Evolutionary conservation across 108 stramenopile species (phyloP).

Genomic region (Skeletonema grethae): DNA sequence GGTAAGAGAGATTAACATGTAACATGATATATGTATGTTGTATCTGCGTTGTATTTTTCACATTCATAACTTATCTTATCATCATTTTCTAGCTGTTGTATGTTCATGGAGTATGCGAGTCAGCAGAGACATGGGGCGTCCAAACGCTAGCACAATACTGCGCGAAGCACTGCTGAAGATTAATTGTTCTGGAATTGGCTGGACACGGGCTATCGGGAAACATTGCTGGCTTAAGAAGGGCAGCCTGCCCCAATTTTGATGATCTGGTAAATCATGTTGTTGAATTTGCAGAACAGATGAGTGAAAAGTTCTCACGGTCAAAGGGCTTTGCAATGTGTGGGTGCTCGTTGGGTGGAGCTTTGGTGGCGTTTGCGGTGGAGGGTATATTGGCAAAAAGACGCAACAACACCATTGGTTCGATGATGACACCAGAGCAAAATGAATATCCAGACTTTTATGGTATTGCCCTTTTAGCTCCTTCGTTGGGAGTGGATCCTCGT

Average conservation of each 20-base stretch:
- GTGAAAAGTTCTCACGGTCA: not conserved
- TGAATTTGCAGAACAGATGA: conserved; percentile 13
- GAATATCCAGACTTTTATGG: conserved; percentile 36
- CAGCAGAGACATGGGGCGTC: conserved; percentile 55
- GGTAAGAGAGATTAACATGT: not conserved
- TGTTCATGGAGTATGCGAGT: conserved; percentile 63
- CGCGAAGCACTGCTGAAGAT: conserved; percentile 12
- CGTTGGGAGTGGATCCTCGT: conserved; percentile 53
- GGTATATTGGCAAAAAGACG: conserved; percentile 3
- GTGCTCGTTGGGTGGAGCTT: conserved; percentile 47
- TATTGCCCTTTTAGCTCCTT: conserved; percentile 41
- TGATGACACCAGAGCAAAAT: not conserved
- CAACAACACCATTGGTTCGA: not conserved
- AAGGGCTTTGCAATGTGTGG: conserved; percentile 37
- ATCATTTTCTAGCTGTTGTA: conserved; percentile 18
- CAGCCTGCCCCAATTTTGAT: conserved; percentile 21
- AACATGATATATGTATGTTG: not conserved
- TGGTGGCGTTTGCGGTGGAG: conserved; percentile 48
- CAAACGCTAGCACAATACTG: conserved; percentile 38
- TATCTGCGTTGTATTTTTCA: not conserved
- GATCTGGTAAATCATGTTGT: conserved; percentile 34
- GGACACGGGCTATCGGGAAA: conserved; percentile 55
- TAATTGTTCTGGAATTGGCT: conserved; percentile 48
- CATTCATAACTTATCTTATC: not conserved
- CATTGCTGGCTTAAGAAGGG: conserved; percentile 13